A percentile compares a stretch with the other conserved stretches of the same genome.
phyloP scores from a whole-genome alignment of 495 filamentous ascomycete genomes.

The Penicillium arizonense region DNA sequence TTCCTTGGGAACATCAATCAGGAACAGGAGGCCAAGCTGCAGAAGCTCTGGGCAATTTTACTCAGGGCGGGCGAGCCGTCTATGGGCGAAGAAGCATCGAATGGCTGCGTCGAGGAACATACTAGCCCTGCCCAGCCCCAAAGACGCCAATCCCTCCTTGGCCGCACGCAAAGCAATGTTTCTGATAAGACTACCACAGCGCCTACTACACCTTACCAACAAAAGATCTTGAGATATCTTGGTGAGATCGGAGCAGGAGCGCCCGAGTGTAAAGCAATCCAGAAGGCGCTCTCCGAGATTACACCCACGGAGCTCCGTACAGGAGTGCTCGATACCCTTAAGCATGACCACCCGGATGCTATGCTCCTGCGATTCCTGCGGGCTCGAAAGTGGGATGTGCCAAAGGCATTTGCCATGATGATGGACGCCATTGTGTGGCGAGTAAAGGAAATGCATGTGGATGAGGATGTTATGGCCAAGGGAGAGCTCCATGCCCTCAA shows the following conservation, averaged over 20 bases:
- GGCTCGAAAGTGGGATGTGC: conserved; percentile 92
- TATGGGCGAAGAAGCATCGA: conserved; percentile 12
- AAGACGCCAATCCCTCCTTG: conserved; percentile 23
- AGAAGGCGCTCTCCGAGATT: conserved; percentile 35
- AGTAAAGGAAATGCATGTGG: conserved; percentile 71
- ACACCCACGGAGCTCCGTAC: conserved; percentile 68
- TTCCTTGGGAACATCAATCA: conserved; percentile 78
- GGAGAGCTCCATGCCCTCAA: conserved; percentile 68
- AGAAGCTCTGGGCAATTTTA: conserved; percentile 74
- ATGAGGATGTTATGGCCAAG: conserved; percentile 73
- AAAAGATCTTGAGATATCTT: conserved; percentile 23
- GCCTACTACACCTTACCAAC: conserved; percentile 14
- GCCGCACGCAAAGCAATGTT: conserved; percentile 26
- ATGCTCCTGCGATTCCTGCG: conserved; percentile 87
- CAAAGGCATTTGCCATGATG: conserved; percentile 87
- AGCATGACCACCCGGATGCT: conserved; percentile 89
- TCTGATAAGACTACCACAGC: conserved; percentile 20
- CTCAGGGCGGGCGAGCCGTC: conserved; percentile 67
- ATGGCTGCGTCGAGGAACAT: conserved; percentile 5
- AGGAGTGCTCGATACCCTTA: conserved; percentile 82
- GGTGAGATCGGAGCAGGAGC: conserved; percentile 21
- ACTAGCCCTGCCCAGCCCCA: conserved; percentile 17
- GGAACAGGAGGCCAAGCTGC: conserved; percentile 80
- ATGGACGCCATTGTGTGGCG: conserved; percentile 90
- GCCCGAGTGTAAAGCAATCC: conserved; percentile 30